Percentiles rank a stretch among this genome's conserved stretches.
Conservation (phyloP, 257 asterid genomes). For the Capsicum pubescens region DNA sequence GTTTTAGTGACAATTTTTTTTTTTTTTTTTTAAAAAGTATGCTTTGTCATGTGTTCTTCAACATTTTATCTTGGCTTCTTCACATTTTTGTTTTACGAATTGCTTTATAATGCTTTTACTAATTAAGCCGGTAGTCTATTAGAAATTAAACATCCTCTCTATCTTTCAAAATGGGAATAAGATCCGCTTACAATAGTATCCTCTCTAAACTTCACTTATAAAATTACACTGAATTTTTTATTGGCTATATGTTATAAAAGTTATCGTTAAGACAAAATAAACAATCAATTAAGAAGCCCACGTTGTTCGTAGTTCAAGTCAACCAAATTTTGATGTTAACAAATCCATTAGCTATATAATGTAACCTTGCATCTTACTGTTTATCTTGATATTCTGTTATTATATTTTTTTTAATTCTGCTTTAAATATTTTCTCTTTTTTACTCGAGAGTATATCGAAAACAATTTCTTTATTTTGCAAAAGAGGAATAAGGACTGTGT, state of each 20-base stretch:
- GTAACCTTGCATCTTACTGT: neutral
- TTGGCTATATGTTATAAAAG: neutral
- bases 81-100: neutral
- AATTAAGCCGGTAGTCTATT: neutral
- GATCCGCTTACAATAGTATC: neutral
- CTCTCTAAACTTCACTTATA: no score
- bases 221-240: neutral
- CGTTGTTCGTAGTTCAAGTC: slow-evolving; percentile 9
- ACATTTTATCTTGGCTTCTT: neutral
- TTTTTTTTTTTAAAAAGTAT: neutral
- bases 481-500: no score
- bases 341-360: neutral
- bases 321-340: neutral
- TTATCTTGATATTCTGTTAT: no score
- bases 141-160: neutral
- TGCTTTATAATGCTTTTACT: neutral
- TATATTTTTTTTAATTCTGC: no score
- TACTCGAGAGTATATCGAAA: no score
- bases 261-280: neutral
- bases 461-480: no score
- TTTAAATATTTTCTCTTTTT: no score
- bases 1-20: neutral
- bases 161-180: neutral
- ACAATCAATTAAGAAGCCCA: neutral
- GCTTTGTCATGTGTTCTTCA: neutral